Percentiles rank a stretch among this genome's conserved stretches.
phyloP scores from a whole-genome alignment of 495 filamentous ascomycete genomes.

The Diplogelasinospora grovesii region DNA sequence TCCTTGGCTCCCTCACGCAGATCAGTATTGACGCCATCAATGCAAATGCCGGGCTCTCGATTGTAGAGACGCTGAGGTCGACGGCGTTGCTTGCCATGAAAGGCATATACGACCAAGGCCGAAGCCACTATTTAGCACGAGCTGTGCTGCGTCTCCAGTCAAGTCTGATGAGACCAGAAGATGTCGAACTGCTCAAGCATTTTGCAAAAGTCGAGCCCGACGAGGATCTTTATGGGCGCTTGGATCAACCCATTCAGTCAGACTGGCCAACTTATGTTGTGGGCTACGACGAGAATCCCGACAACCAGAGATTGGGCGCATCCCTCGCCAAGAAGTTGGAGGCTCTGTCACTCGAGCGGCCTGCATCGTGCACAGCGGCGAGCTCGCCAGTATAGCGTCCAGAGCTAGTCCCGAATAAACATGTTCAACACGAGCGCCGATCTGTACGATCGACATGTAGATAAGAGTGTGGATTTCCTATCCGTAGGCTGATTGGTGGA shows the following conservation, averaged over 20 bases:
- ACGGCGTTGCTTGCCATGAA: constrained; percentile 30
- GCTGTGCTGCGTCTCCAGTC: constrained; percentile 17
- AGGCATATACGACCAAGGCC: constrained; percentile 30
- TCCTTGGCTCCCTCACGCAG: constrained; percentile 25
- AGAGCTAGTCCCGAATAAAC: too few species aligned
- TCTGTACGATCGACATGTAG: not conserved
- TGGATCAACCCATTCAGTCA: constrained; percentile 18
- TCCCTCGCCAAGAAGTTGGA: constrained; percentile 13
- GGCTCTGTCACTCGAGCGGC: constrained; percentile 9
- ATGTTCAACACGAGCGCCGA: too few species aligned
- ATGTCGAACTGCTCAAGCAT: constrained; percentile 16
- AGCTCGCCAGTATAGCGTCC: not conserved
- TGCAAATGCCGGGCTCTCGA: constrained; percentile 3
- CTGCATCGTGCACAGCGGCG: not conserved
- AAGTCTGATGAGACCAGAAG: constrained; percentile 16
- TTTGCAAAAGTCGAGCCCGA: constrained; percentile 17
- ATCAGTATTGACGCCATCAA: constrained; percentile 22
- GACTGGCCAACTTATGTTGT: constrained; percentile 20
- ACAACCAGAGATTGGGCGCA: constrained; percentile 3
- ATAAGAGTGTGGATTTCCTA: too few species aligned
- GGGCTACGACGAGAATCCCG: constrained; percentile 10
- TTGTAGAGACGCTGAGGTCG: constrained; percentile 22
- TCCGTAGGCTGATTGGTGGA: too few species aligned
- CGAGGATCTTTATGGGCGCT: constrained; percentile 12
- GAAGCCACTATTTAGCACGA: constrained; percentile 21